A percentile compares a stretch with the other conserved stretches of the same genome.
These are phyloP conservation scores for Cryphonectria radicalis DNA, from an alignment of 2,329 filamentous ascomycete genomes.

Conservation along the genomic window DNA sequence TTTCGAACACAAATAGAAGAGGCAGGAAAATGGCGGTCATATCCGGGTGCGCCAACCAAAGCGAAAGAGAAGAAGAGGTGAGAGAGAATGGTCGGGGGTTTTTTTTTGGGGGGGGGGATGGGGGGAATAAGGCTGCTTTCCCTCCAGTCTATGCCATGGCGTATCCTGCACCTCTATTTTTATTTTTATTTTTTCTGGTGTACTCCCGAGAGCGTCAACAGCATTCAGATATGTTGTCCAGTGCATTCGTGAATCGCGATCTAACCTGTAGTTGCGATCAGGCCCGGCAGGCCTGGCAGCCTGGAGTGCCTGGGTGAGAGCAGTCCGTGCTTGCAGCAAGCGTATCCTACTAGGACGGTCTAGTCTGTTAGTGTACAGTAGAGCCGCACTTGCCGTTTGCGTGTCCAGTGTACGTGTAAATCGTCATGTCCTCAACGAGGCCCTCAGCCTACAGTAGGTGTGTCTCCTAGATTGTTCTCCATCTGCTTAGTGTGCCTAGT, in stretches of 20 bases:
- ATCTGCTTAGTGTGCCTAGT: not conserved
- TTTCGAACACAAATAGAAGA: slow-evolving; percentile 25
- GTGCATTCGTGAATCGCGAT: not conserved
- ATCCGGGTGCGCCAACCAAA: slow-evolving; percentile 17
- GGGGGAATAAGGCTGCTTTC: too few relatives aligned
- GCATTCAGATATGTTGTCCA: not conserved
- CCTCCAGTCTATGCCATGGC: not conserved
- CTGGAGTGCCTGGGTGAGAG: not conserved
- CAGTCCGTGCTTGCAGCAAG: slow-evolving; percentile 2
- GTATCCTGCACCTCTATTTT: not conserved
- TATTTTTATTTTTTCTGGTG: not conserved
- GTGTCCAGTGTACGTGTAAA: not conserved
- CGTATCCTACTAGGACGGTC: not conserved
- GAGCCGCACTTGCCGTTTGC: slow-evolving; percentile 6
- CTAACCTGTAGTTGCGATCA: not conserved
- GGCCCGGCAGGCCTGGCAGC: not conserved
- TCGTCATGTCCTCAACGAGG: not conserved
- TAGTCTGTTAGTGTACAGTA: not conserved
- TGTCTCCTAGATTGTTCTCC: not conserved
- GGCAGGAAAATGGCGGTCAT: slow-evolving; percentile 25
- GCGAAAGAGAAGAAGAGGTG: not conserved
- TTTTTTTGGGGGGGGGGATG: not conserved
- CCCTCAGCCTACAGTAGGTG: not conserved
- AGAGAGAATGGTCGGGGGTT: not conserved
- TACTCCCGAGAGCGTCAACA: not conserved